These are phyloP conservation scores for Neobulgaria alba DNA, from an alignment of 2,329 filamentous ascomycete genomes.

Conservation along the genomic window DNA sequence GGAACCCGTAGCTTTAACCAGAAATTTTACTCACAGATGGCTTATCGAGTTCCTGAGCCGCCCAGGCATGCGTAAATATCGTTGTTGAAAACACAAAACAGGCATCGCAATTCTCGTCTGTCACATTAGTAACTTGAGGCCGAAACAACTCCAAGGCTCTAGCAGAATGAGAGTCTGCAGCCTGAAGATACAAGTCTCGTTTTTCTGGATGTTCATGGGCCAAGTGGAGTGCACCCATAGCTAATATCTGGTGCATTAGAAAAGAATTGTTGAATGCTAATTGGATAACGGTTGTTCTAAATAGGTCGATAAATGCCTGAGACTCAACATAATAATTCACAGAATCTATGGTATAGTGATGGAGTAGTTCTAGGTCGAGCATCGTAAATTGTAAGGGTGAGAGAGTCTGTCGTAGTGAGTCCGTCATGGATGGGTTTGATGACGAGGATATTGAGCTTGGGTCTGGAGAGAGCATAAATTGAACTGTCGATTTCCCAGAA, in stretches of 20 bases:
- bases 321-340: constrained; percentile 16
- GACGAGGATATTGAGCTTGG: constrained; percentile 5
- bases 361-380: constrained; percentile 36
- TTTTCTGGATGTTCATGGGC: constrained; percentile 23
- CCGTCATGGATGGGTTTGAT: constrained; percentile 4
- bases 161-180: constrained; percentile 27
- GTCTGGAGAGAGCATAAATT: not conserved
- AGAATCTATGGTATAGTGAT: constrained; percentile 35
- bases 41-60: constrained; percentile 16
- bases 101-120: constrained; percentile 28
- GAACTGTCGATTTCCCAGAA: too few relatives aligned
- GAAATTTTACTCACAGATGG: too few relatives aligned
- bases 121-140: constrained; percentile 37
- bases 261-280: constrained; percentile 26
- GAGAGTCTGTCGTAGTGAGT: not conserved
- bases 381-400: constrained; percentile 17
- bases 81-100: constrained; percentile 28
- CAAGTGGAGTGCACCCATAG: constrained; percentile 30
- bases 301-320: constrained; percentile 9
- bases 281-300: constrained; percentile 19
- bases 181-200: constrained; percentile 20
- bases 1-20: too few relatives aligned
- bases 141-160: constrained; percentile 28
- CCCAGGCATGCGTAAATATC: constrained; percentile 30
- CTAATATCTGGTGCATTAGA: constrained; percentile 31